Percentiles rank a stretch among this genome's conserved stretches.
These are phyloP conservation scores for Hypoxylon cercidicola DNA, from an alignment of 495 filamentous ascomycete genomes.

Conservation along the genomic window DNA sequence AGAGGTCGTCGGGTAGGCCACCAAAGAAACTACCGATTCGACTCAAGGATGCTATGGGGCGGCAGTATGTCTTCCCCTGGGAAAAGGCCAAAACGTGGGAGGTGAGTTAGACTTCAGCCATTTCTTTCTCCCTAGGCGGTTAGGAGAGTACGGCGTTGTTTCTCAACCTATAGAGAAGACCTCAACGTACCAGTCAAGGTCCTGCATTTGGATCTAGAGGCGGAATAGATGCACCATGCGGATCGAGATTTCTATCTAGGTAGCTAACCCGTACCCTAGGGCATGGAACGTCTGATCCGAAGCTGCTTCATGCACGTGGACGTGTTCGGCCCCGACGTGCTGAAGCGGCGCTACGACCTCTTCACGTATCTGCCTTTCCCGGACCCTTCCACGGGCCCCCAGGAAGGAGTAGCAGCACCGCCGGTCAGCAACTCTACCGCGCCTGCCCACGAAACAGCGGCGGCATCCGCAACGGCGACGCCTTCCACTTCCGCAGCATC, in stretches of 20 bases:
- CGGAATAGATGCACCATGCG: not conserved
- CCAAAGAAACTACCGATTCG: constrained; percentile 64
- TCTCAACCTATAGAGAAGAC: not conserved
- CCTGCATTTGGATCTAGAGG: too few relatives aligned
- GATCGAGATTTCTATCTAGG: not conserved
- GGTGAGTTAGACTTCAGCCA: constrained; percentile 50
- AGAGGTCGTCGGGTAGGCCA: constrained; percentile 40
- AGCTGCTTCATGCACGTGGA: constrained; percentile 61
- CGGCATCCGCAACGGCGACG: not conserved
- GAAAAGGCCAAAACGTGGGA: constrained; percentile 73
- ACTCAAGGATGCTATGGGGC: constrained; percentile 73
- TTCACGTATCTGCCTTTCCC: constrained; percentile 45
- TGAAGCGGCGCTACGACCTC: constrained; percentile 61
- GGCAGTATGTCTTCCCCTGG: constrained; percentile 73
- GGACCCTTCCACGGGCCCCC: constrained; percentile 14
- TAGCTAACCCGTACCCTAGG: constrained; percentile 47
- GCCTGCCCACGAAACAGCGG: too few relatives aligned
- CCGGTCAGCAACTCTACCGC: not conserved
- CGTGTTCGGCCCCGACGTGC: constrained; percentile 57
- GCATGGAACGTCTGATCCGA: constrained; percentile 64
- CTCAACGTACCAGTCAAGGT: too few relatives aligned
- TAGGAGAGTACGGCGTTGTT: not conserved
- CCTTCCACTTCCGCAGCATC: not conserved
- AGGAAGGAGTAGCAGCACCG: not conserved
- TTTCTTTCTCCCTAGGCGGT: not conserved